Base-by-base conservation (phyloP, 1,284 basidiomycete genomes). In the Boletus semigastroideus region DNA sequence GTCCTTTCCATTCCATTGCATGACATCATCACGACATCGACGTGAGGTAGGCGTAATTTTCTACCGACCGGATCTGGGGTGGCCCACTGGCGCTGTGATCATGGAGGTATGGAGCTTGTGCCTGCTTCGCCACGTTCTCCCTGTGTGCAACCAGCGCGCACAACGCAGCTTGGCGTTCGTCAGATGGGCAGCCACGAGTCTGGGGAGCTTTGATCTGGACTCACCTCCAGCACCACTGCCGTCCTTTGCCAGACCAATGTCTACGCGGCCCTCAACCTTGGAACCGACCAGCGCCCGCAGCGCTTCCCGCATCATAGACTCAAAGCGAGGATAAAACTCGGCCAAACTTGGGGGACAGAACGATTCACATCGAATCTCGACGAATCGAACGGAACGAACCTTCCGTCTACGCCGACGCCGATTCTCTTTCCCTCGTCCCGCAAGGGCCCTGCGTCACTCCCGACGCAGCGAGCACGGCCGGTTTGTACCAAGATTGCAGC, bases 141-240 rank as follows among this genome's bases (percentile, higher is more conserved):
- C 55, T 67, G 5, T 66, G 55, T 31, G 69, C 66, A 16, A 71
- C 59, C 41, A 90, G 75, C 9, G 88, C 88, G 62, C 87, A 86
- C 45, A 92, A 72, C 19, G 90, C 90, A 63, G 90, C 89, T 52
- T 37, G 41, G 31, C 34, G 16, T 51, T 34, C 48, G 37, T 58
- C 44, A 50, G 27, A 56, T 43, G 20, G 19, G 43, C 22, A 3
- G 22, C 40, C 34, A 0, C 19, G 41, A 36, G 31, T 30, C 36
- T 25, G 45, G 34, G 34, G 25, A 31, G 22, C 22, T 37, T 12
- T 19, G 8, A 49, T 34, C 37, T 13, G 10, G 19, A 56, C 87
- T 72, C 71, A 94, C 92, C 93, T 65, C 96, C 96, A 37, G 96
- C 94, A 48, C 96, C 97, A 66, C 92, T 95, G 22, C 97, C 96